phyloP scores from a whole-genome alignment of 2,329 filamentous ascomycete genomes.

The Ophiocordyceps unilateralis region DNA sequence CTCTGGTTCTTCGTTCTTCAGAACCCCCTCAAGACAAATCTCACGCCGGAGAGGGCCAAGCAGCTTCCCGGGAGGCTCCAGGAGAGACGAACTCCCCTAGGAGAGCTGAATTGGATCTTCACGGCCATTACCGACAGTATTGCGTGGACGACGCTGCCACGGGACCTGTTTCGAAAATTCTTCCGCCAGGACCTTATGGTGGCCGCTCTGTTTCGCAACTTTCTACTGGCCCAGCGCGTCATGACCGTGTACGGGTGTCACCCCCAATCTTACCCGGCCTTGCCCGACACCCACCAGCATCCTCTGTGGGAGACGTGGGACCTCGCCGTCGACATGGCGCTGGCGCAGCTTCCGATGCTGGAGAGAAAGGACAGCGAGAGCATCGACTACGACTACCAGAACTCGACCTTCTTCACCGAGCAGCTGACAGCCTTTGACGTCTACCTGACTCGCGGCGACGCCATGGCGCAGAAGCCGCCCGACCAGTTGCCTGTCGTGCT shows the following conservation, averaged over 20 bases:
- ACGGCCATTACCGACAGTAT: conserved; percentile 98
- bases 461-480: conserved; percentile 69
- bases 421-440: conserved; percentile 95
- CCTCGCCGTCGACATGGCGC: conserved; percentile 84
- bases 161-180: conserved; percentile 85
- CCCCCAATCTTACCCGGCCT: conserved; percentile 74
- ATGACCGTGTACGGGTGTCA: conserved; percentile 96
- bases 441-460: conserved; percentile 67
- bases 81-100: conserved; percentile 81
- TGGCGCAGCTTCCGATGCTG: conserved; percentile 74
- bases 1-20: conserved; percentile 92
- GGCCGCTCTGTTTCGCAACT: conserved; percentile 92
- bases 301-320: conserved; percentile 97
- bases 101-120: conserved; percentile 98
- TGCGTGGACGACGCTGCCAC: conserved; percentile 87
- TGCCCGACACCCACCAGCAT: conserved; percentile 92
- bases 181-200: conserved; percentile 98
- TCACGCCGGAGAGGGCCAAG: conserved; percentile 69
- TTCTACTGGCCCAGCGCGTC: conserved; percentile 81
- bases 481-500: conserved; percentile 93
- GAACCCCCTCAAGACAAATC: conserved; percentile 53
- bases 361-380: conserved; percentile 60
- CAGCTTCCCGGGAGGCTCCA: conserved; percentile 83
- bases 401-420: conserved; percentile 92
- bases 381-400: conserved; percentile 77